These are phyloP conservation scores for Trichoderma guizhouense DNA, from an alignment of 2,329 filamentous ascomycete species.

Conservation along the genomic window DNA sequence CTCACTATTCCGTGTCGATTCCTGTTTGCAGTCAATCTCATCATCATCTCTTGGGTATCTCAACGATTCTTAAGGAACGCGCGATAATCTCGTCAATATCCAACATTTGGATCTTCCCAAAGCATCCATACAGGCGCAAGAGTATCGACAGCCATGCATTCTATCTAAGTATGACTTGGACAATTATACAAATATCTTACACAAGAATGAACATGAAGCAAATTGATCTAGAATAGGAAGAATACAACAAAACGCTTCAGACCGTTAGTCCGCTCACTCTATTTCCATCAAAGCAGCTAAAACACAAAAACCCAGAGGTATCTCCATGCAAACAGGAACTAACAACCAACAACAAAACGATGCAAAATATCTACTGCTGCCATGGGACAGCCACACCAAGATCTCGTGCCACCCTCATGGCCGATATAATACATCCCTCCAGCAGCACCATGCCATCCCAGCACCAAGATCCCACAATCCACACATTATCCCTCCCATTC, in stretches of 20 bases:
- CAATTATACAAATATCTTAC: neutral
- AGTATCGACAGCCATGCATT: neutral
- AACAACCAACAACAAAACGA: neutral
- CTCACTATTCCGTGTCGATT: slow-evolving; percentile 51
- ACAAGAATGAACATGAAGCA: neutral
- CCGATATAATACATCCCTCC: slow-evolving; percentile 58
- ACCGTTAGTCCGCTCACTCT: neutral
- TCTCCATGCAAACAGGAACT: neutral
- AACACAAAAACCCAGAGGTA: neutral
- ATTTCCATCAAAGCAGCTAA: neutral
- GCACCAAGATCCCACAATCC: slow-evolving; percentile 58
- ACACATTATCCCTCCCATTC: slow-evolving; percentile 53
- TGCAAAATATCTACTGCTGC: slow-evolving; percentile 10
- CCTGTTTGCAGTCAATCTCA: slow-evolving; percentile 38
- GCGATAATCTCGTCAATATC: slow-evolving; percentile 42
- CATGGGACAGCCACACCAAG: slow-evolving; percentile 47
- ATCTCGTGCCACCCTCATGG: slow-evolving; percentile 52
- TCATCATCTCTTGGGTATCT: slow-evolving; percentile 45
- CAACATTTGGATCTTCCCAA: slow-evolving; percentile 52
- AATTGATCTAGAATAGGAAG: neutral
- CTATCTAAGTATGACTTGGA: neutral
- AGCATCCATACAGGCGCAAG: neutral
- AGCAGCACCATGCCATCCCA: slow-evolving; percentile 63
- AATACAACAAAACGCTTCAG: neutral
- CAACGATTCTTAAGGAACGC: slow-evolving; percentile 38